Evolutionary conservation across 108 stramenopile species (phyloP), one percentile per base, ranked within the genome.

Genomic region (Nitzschia sp.): DNA sequence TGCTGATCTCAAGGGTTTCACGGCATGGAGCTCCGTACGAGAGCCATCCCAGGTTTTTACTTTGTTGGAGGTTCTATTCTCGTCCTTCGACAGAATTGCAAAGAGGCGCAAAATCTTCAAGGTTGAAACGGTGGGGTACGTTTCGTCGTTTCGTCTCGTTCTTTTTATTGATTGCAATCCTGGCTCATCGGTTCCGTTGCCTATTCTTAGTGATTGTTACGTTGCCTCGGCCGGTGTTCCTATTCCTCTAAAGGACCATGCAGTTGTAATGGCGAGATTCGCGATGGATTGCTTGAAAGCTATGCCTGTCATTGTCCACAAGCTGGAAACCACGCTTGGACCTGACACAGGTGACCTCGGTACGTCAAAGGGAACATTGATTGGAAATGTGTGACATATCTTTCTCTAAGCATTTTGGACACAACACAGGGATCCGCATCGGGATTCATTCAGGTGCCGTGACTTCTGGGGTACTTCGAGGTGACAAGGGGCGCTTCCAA

Each of bases 131-230:
- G 62, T 63, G 9, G 63, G 29, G 27, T 64, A 26, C 27, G 58
- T 59, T 59, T 54, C 24, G n/a, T 6, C 25, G 15, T 8, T 29
- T 8, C 9, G 31, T 4, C 8, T 59, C 8, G 8, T 28, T 13
- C n/a, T 59, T n/a, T 9, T 21, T 13, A 46, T 21, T 46, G 4
- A 18, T 46, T 8, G 62, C 18, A 17, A 3, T 18, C 4, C 9
- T 46, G 8, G 9, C 30, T 46, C 8, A 5, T 54, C 6, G n/a
- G 6, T n/a, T 8, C 11, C 21, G 9, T 25, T 74, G 74, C 18
- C 59, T 86, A 78, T 72, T 25, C 60, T 86, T 3, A 82, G 85
- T 1, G 85, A 86, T 55, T 86, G 85, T 36, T 86, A 86, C 29
- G 56, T 86, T 24, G 85, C 85, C 11, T 58, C 48, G 23, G 56